Conservation (phyloP, 495 filamentous ascomycete genomes). For the Aspergillus homomorphus region DNA sequence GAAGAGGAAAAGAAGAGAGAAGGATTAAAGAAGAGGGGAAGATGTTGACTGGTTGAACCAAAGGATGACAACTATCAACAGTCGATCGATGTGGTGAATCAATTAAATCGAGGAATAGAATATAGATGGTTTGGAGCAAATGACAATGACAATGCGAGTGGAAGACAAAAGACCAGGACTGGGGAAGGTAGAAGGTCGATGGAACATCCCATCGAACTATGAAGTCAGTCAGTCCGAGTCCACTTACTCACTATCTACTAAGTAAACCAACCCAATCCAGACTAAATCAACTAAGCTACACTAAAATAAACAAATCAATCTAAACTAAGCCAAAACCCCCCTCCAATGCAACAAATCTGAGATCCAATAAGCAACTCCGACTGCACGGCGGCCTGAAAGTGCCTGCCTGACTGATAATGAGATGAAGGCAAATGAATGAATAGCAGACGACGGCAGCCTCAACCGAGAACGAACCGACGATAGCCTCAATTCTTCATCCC, state of each 20-base stretch:
- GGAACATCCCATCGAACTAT: slow-evolving; percentile 1
- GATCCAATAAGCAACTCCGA: slow-evolving; percentile 6
- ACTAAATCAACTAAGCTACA: background rate
- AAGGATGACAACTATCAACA: background rate
- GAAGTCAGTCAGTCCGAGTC: background rate
- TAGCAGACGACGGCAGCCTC: background rate
- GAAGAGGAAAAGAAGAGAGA: background rate
- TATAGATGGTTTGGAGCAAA: too few relatives aligned
- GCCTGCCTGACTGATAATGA: slow-evolving; percentile 12
- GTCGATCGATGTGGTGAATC: too few relatives aligned
- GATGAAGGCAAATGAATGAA: background rate
- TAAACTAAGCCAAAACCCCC: background rate
- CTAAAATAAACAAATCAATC: background rate
- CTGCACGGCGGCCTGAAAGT: slow-evolving; percentile 37
- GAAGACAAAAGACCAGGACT: too few relatives aligned
- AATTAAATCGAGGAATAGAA: too few relatives aligned
- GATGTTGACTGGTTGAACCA: background rate
- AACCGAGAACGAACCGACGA: slow-evolving; percentile 9
- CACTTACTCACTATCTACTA: background rate
- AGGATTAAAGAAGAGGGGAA: background rate
- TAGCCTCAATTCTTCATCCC: slow-evolving; percentile 7
- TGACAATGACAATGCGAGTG: background rate
- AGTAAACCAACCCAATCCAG: too few relatives aligned
- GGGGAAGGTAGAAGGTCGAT: background rate
- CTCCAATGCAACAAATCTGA: background rate